Evolutionary conservation across 768 basidiomycete genomes (phyloP).

Genomic region (Chiua virens): DNA sequence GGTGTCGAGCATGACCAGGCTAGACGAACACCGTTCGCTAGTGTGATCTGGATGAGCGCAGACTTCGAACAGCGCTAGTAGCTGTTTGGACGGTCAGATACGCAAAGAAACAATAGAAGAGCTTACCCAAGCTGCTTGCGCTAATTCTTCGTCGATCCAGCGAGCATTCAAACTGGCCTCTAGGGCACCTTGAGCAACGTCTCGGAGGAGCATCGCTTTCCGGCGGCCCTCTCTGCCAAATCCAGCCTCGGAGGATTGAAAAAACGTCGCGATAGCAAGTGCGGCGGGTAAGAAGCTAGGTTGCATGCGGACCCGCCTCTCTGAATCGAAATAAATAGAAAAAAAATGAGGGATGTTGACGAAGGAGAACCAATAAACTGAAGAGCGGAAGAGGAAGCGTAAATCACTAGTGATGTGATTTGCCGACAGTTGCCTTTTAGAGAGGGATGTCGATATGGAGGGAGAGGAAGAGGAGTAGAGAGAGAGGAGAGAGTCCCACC

Average conservation of each 20-base stretch:
- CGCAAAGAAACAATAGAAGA: not conserved
- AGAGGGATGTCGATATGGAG: constrained; percentile 34
- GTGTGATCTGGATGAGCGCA: constrained; percentile 67
- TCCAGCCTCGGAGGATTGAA: constrained; percentile 66
- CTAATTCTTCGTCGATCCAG: constrained; percentile 73
- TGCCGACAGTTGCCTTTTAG: constrained; percentile 47
- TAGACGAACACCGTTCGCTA: constrained; percentile 50
- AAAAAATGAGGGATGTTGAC: constrained; percentile 72
- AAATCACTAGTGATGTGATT: constrained; percentile 54
- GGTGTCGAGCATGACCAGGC: constrained; percentile 63
- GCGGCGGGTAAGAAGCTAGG: constrained; percentile 64
- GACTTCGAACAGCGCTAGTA: constrained; percentile 71
- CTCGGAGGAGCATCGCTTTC: constrained; percentile 58
- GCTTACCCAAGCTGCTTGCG: constrained; percentile 74
- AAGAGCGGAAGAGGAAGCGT: constrained; percentile 60
- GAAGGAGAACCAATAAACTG: constrained; percentile 74
- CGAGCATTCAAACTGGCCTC: constrained; percentile 70
- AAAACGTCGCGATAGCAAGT: constrained; percentile 65
- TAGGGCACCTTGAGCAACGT: constrained; percentile 67
- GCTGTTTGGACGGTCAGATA: constrained; percentile 35
- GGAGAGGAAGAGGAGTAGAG: constrained; percentile 45
- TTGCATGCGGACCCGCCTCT: constrained; percentile 55
- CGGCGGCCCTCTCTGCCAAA: constrained; percentile 49
- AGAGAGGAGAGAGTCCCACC: constrained; percentile 73
- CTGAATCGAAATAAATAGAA: constrained; percentile 55